Conservation (phyloP, 169 alveolate species). For the Amoebophrya sp. region DNA sequence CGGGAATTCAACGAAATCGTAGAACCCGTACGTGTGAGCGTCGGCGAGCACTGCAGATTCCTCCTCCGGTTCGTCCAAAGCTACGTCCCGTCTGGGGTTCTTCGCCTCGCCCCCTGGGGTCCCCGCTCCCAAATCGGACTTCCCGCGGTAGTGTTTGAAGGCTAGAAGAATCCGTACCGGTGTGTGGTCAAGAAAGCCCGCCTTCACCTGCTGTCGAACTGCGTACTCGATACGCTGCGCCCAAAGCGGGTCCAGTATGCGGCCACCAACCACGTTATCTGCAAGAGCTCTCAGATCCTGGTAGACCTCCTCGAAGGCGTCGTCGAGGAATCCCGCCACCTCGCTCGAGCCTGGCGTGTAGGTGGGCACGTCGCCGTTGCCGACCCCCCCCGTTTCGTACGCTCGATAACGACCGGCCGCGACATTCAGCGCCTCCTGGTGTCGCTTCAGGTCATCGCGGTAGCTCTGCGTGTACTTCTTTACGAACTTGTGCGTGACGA, state of each 20-base stretch:
- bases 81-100: not conserved
- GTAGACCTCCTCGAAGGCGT: not conserved
- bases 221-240: not conserved
- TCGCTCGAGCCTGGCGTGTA: too few species aligned
- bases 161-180: not conserved
- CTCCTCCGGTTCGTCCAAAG: not conserved
- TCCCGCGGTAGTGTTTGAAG: not conserved
- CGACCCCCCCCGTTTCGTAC: too few species aligned
- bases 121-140: not conserved
- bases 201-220: not conserved
- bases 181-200: not conserved
- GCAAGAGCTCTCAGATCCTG: not conserved
- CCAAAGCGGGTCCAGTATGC: not conserved
- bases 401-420: too few species aligned
- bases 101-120: not conserved
- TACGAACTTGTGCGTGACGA: not conserved
- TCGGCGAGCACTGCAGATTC: not conserved
- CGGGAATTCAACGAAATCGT: not conserved
- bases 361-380: too few species aligned
- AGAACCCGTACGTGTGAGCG: not conserved
- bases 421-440: too few species aligned
- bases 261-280: not conserved
- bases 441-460: too few species aligned
- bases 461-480: not conserved
- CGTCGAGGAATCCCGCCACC: too few species aligned